Percentiles rank a stretch among this genome's conserved stretches.
These are phyloP conservation scores for Cercis canadensis DNA, from an alignment of 306 rosid genomes.

Conservation along the genomic window DNA sequence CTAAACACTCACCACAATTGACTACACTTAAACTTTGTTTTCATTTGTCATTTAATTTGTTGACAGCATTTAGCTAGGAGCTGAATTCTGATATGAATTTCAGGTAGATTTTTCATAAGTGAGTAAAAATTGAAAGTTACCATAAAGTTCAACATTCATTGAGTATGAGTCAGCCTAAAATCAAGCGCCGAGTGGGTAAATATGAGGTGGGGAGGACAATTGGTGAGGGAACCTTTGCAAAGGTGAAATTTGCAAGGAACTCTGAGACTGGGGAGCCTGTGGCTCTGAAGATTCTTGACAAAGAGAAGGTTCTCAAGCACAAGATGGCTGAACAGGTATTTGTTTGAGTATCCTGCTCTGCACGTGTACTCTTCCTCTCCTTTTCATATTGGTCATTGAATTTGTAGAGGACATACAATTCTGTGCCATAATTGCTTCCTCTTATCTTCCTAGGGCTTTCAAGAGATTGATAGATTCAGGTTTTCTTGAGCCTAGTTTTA, in stretches of 20 bases:
- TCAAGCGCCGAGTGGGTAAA: constrained; percentile 89
- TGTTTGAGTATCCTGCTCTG: neutral
- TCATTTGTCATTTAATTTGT: neutral
- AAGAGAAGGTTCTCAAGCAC: constrained; percentile 97
- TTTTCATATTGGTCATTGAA: neutral
- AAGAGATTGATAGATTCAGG: constrained; percentile 9
- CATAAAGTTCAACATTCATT: constrained; percentile 32
- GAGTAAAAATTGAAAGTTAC: constrained; percentile 32
- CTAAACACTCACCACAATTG: neutral
- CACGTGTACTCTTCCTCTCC: neutral
- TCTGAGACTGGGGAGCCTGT: constrained; percentile 73
- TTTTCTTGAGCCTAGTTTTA: constrained; percentile 16
- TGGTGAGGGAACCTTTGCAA: constrained; percentile 98
- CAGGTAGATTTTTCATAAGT: constrained; percentile 36
- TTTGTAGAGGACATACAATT: neutral
- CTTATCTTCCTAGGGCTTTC: constrained; percentile 25
- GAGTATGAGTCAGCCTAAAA: constrained; percentile 79
- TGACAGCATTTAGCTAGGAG: constrained; percentile 2
- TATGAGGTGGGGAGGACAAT: constrained; percentile 96
- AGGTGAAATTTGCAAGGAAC: constrained; percentile 90
- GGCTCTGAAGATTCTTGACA: constrained; percentile 95
- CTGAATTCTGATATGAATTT: constrained; percentile 42
- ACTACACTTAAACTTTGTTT: neutral
- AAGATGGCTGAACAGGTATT: constrained; percentile 97
- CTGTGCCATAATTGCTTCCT: constrained; percentile 23